Conservation (phyloP, 257 asterid species). For the Orobanche coerulescens region DNA sequence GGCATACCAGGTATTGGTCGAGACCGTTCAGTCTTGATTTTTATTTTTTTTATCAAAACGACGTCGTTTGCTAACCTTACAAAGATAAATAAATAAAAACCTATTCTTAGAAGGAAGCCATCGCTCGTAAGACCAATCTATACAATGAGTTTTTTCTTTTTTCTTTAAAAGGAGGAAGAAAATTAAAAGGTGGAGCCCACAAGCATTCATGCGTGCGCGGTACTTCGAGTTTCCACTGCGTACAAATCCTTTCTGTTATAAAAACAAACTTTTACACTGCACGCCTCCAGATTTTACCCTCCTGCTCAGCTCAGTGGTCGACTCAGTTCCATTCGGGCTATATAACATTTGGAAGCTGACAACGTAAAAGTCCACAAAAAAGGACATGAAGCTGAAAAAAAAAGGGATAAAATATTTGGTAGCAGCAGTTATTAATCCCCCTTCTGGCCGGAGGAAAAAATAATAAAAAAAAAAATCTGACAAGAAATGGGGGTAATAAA, state of each 20-base stretch:
- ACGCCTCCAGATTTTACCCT: constrained; percentile 20
- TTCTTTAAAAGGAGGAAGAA: background rate
- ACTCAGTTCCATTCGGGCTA: background rate
- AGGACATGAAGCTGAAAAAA: background rate
- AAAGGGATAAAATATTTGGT: background rate
- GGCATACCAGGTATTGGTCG: too few species aligned
- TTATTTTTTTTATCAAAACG: too few species aligned
- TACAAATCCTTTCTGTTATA: constrained; percentile 1
- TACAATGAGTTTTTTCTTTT: too few species aligned
- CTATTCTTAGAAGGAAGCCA: too few species aligned
- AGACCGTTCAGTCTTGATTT: too few species aligned
- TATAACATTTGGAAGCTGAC: background rate
- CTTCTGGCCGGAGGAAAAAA: too few species aligned
- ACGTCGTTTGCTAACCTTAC: too few species aligned
- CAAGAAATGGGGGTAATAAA: too few species aligned
- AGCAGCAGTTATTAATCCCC: too few species aligned
- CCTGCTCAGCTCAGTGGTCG: background rate
- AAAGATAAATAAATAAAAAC: too few species aligned
- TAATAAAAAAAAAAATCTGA: too few species aligned
- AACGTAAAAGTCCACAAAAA: background rate
- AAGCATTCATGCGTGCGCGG: background rate
- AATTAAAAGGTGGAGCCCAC: background rate
- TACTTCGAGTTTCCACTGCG: background rate
- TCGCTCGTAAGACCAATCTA: too few species aligned
- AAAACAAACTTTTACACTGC: constrained; percentile 14